A percentile compares a stretch with the other conserved stretches of the same genome.
These are phyloP conservation scores for Termitomyces sp. DNA, from an alignment of 768 basidiomycete genomes.

Conservation along the genomic window DNA sequence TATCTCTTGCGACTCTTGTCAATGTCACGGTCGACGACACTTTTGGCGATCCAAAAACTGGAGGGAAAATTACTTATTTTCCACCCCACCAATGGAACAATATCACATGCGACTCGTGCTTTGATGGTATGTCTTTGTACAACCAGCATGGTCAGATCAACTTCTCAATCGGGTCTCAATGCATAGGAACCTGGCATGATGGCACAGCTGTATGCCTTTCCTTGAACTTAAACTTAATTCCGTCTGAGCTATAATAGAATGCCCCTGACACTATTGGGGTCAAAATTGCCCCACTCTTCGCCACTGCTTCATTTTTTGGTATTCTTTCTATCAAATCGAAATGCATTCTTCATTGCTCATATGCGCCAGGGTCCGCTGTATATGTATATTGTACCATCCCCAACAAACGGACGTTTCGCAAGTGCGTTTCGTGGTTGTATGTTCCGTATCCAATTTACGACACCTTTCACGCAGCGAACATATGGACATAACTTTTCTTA, in stretches of 20 bases:
- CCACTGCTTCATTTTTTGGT: constrained; percentile 31
- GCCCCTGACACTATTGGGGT: constrained; percentile 1
- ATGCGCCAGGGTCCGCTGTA: constrained; percentile 32
- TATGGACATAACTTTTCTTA: constrained; percentile 31
- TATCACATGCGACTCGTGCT: constrained; percentile 21
- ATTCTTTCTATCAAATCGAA: not conserved
- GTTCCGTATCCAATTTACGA: not conserved
- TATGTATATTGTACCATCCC: constrained; percentile 37
- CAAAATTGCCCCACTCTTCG: constrained; percentile 15
- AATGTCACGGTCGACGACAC: constrained; percentile 41
- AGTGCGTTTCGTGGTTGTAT: constrained; percentile 5
- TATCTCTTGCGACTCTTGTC: constrained; percentile 11
- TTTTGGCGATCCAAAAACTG: constrained; percentile 23
- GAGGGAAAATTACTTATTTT: constrained; percentile 24
- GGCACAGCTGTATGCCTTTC: constrained; percentile 15
- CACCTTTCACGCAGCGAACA: constrained; percentile 15
- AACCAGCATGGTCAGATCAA: not conserved
- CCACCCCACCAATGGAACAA: constrained; percentile 29
- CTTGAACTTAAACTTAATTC: not conserved
- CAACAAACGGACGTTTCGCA: constrained; percentile 15
- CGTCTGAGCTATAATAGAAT: constrained; percentile 13
- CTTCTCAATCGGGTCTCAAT: not conserved
- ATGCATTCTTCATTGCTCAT: constrained; percentile 1
- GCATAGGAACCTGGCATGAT: constrained; percentile 30
- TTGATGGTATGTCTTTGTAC: constrained; percentile 12